Evolutionary conservation across 78 protist species (phyloP).

Genomic region (Dictyostelium intermedium): DNA sequence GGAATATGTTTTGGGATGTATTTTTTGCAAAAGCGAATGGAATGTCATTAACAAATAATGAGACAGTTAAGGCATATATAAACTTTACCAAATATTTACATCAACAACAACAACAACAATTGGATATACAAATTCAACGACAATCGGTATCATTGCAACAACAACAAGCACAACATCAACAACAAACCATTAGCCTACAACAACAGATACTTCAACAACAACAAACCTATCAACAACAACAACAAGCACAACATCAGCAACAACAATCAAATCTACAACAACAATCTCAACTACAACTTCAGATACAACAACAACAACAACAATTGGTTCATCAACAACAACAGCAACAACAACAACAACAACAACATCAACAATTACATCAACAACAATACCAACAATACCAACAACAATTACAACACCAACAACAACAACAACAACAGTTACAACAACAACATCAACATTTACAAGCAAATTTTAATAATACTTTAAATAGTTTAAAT

Average conservation of each 20-base stretch:
- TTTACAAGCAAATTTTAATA: background rate
- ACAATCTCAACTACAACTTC: background rate
- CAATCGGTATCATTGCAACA: background rate
- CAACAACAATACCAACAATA: background rate
- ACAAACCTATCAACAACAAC: constrained; percentile 3
- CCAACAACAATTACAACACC: background rate
- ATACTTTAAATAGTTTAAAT: background rate
- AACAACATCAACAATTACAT: background rate
- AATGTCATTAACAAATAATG: background rate
- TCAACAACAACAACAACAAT: background rate
- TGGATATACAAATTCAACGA: background rate
- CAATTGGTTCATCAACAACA: background rate
- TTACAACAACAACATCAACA: background rate
- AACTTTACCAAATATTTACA: background rate
- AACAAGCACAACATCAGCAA: background rate
- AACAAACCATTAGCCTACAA: background rate
- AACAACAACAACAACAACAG: background rate
- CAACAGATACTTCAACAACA: constrained; percentile 17
- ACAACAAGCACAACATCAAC: background rate
- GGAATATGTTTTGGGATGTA: constrained; percentile 32
- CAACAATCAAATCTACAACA: background rate
- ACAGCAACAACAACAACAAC: background rate
- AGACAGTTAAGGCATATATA: background rate
- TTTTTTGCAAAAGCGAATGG: constrained; percentile 1
- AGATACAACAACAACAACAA: constrained; percentile 17